phyloP scores from a whole-genome alignment of 129 eudicot genomes.

The Arctium lappa region DNA sequence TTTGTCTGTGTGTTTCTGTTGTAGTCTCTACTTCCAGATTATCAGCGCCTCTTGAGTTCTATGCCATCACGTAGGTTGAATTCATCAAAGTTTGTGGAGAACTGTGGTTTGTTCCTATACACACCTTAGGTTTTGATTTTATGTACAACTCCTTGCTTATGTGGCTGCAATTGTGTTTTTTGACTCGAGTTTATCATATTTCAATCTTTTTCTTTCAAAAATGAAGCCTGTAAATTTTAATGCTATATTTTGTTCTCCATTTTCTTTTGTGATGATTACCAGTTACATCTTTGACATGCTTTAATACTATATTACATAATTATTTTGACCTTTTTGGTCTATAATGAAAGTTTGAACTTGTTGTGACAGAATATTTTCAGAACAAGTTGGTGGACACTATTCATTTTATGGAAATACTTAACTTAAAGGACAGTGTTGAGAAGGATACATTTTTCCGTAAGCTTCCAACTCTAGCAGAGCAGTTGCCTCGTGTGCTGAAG shows the following conservation, averaged over 20 bases:
- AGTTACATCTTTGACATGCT: not conserved
- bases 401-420: slow-evolving; percentile 79
- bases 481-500: slow-evolving; percentile 81
- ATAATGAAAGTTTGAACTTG: not conserved
- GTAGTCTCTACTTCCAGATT: slow-evolving; percentile 98
- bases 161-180: not conserved
- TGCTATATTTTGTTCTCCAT: not conserved
- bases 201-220: not conserved
- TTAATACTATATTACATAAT: not conserved
- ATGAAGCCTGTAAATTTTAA: slow-evolving; percentile 4
- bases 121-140: not conserved
- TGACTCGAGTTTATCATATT: slow-evolving; percentile 1
- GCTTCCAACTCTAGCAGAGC: slow-evolving; percentile 76
- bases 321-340: not conserved
- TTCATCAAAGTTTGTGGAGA: slow-evolving; percentile 88
- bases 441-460: slow-evolving; percentile 76
- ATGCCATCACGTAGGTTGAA: slow-evolving; percentile 96
- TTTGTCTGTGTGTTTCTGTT: slow-evolving; percentile 39
- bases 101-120: slow-evolving; percentile 66
- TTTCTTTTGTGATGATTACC: not conserved
- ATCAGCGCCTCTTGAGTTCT: slow-evolving; percentile 96
- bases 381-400: slow-evolving; percentile 81
- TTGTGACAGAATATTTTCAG: slow-evolving; percentile 69
- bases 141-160: not conserved
- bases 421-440: slow-evolving; percentile 87